These are phyloP conservation scores for Mollisia scopiformis DNA, from an alignment of 2,329 filamentous ascomycete species.

Conservation along the genomic window DNA sequence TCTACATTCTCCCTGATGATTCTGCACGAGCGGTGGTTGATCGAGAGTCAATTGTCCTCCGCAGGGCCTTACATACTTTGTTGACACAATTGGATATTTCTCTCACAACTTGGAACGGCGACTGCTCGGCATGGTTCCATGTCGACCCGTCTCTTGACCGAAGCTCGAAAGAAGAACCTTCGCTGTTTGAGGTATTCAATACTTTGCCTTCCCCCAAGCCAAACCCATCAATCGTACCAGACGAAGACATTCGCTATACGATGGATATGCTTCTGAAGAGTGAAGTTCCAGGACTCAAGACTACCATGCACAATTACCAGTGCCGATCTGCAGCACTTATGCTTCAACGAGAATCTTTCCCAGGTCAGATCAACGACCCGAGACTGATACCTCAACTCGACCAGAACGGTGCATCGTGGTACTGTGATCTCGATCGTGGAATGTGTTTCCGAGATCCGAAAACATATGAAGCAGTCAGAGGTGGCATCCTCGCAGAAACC, in stretches of 20 bases:
- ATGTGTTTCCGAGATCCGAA: slow-evolving; percentile 66
- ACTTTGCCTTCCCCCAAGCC: slow-evolving; percentile 70
- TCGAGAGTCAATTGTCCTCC: slow-evolving; percentile 49
- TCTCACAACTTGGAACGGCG: slow-evolving; percentile 55
- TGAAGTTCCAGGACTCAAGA: slow-evolving; percentile 59
- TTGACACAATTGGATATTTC: slow-evolving; percentile 60
- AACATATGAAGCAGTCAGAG: slow-evolving; percentile 73
- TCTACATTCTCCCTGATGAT: slow-evolving; percentile 71
- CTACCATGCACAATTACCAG: slow-evolving; percentile 77
- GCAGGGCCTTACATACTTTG: slow-evolving; percentile 49
- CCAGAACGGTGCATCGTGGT: slow-evolving; percentile 66
- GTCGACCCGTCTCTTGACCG: slow-evolving; percentile 39
- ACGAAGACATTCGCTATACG: slow-evolving; percentile 53
- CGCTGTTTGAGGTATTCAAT: slow-evolving; percentile 75
- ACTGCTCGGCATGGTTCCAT: slow-evolving; percentile 38
- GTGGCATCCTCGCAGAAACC: slow-evolving; percentile 80
- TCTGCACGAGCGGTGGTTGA: slow-evolving; percentile 56
- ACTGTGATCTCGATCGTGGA: slow-evolving; percentile 68
- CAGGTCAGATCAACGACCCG: slow-evolving; percentile 70
- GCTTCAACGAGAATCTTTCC: slow-evolving; percentile 76
- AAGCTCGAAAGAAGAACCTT: slow-evolving; percentile 44
- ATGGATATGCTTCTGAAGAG: slow-evolving; percentile 59
- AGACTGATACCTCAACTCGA: slow-evolving; percentile 64
- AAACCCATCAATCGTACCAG: slow-evolving; percentile 48
- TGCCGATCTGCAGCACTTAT: slow-evolving; percentile 79